Evolutionary conservation across 805 yeast species (phyloP).

Genomic region (Wickerhamiella azyma): DNA sequence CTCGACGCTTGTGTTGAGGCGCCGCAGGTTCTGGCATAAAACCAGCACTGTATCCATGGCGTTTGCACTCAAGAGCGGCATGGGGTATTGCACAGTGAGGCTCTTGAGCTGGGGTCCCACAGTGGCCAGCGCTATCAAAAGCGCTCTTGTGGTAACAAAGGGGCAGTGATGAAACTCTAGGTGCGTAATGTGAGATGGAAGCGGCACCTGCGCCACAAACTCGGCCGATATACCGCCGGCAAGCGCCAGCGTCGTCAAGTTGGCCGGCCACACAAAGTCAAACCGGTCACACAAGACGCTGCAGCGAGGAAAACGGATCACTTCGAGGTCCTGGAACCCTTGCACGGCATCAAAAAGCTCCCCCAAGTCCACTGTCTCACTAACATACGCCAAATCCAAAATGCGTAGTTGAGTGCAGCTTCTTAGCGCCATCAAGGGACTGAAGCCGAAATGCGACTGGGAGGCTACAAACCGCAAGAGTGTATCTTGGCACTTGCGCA

Average conservation of each 20-base stretch:
- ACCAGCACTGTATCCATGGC: constrained; percentile 61
- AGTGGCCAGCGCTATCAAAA: constrained; percentile 44
- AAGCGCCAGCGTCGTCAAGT: constrained; percentile 53
- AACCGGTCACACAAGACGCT: constrained; percentile 50
- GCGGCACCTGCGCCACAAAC: constrained; percentile 52
- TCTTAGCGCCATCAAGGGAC: constrained; percentile 72
- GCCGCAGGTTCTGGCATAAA: constrained; percentile 59
- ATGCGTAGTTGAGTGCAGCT: constrained; percentile 50
- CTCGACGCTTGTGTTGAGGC: constrained; percentile 64
- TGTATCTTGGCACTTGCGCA: constrained; percentile 59
- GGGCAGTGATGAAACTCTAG: constrained; percentile 87
- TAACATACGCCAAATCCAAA: constrained; percentile 70
- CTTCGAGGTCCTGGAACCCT: constrained; percentile 47
- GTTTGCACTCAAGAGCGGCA: constrained; percentile 61
- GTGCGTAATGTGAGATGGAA: constrained; percentile 58
- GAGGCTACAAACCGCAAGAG: constrained; percentile 73
- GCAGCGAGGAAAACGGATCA: constrained; percentile 76
- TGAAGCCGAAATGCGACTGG: constrained; percentile 85
- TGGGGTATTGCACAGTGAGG: constrained; percentile 67
- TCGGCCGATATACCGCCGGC: constrained; percentile 85
- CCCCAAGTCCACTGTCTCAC: constrained; percentile 75
- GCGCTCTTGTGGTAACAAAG: constrained; percentile 46
- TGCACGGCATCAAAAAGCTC: constrained; percentile 67
- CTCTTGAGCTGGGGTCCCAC: constrained; percentile 54
- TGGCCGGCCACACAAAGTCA: constrained; percentile 65